Conservation (phyloP, 2,329 filamentous ascomycete species). For the Hypoxylon sp. region DNA sequence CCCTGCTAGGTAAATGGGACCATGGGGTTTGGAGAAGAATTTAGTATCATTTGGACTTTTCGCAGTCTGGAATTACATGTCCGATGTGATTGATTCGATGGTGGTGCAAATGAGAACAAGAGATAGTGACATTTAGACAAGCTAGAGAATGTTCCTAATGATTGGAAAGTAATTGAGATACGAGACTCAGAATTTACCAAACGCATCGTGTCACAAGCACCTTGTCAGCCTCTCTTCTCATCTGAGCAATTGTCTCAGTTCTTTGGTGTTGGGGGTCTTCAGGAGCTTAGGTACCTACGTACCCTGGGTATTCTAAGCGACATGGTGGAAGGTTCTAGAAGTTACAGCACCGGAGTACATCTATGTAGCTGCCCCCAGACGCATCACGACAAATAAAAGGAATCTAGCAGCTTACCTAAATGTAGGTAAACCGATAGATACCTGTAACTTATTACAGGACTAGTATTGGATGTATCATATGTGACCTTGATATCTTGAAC, state of each 20-base stretch:
- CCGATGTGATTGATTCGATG: too few species aligned
- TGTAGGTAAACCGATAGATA: background rate
- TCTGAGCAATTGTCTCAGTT: slow-evolving; percentile 23
- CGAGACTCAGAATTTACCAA: background rate
- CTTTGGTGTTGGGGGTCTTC: background rate
- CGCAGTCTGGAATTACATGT: background rate
- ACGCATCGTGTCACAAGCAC: slow-evolving; percentile 4
- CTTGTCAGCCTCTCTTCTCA: slow-evolving; percentile 15
- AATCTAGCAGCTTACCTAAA: too few species aligned
- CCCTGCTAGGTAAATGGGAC: slow-evolving; percentile 16
- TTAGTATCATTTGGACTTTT: slow-evolving; percentile 1
- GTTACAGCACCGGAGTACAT: slow-evolving; percentile 16
- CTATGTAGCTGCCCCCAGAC: background rate
- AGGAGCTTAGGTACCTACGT: background rate
- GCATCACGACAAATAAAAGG: background rate
- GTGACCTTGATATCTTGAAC: too few species aligned
- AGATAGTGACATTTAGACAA: slow-evolving; percentile 4
- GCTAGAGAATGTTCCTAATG: background rate
- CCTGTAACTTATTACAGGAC: background rate
- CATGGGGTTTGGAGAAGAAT: slow-evolving; percentile 9
- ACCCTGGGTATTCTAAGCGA: background rate
- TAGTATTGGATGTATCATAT: too few species aligned
- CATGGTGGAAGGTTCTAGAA: slow-evolving; percentile 35
- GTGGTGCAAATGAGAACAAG: slow-evolving; percentile 17
- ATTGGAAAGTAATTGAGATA: slow-evolving; percentile 2